Percentiles rank a stretch among this genome's conserved stretches.
Evolutionary conservation across 2,329 filamentous ascomycete genomes (phyloP).

Genomic region (Penicillium sp.): DNA sequence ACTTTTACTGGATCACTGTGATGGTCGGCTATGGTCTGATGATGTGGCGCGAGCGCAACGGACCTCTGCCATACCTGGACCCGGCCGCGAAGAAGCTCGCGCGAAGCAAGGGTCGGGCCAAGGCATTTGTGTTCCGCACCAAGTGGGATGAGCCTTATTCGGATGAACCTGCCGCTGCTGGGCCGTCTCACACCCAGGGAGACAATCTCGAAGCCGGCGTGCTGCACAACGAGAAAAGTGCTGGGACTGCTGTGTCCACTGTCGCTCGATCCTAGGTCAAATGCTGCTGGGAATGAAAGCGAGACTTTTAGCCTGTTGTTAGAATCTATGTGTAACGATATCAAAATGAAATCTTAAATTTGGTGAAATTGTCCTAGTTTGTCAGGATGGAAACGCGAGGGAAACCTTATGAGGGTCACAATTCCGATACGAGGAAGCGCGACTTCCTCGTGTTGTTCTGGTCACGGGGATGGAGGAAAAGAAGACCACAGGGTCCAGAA

Average conservation of each 20-base stretch:
- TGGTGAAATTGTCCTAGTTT: no score
- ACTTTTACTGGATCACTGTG: slow-evolving; percentile 63
- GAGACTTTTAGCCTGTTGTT: not conserved
- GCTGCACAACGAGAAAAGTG: slow-evolving; percentile 4
- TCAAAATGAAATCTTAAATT: no score
- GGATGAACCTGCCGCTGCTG: slow-evolving; percentile 4
- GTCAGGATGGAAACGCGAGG: no score
- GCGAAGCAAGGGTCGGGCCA: slow-evolving; percentile 9
- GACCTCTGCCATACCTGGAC: slow-evolving; percentile 15
- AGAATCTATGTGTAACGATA: no score
- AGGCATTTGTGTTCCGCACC: slow-evolving; percentile 15
- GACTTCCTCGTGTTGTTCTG: no score
- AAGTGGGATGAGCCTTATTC: slow-evolving; percentile 4
- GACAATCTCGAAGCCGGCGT: slow-evolving; percentile 5
- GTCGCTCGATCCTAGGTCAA: slow-evolving; percentile 2
- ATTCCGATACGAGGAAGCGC: no score
- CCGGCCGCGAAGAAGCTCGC: slow-evolving; percentile 9
- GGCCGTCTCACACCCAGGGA: slow-evolving; percentile 3
- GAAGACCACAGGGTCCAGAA: no score
- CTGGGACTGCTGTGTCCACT: slow-evolving; percentile 4
- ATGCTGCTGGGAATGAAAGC: not conserved
- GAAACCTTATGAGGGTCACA: no score
- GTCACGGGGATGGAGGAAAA: no score
- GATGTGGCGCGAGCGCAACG: slow-evolving; percentile 16
- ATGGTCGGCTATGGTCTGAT: slow-evolving; percentile 17